Conservation (phyloP, 2,329 filamentous ascomycete species). For the Rutstroemia sp. region DNA sequence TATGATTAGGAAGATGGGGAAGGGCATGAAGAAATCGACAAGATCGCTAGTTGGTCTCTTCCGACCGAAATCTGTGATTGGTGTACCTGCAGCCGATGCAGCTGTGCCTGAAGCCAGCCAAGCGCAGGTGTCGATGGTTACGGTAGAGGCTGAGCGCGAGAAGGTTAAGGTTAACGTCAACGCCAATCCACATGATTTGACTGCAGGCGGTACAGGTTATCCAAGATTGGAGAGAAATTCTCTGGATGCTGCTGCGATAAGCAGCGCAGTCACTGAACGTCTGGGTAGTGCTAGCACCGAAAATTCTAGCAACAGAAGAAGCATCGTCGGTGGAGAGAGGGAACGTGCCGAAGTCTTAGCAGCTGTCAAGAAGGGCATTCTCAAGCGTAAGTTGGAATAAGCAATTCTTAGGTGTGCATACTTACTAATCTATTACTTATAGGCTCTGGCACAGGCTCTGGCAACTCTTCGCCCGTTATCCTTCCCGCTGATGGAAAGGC, state of each 20-base stretch:
- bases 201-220: constrained; percentile 69
- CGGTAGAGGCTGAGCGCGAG: constrained; percentile 86
- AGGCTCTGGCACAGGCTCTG: constrained; percentile 41
- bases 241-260: constrained; percentile 54
- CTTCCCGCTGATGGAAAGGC: constrained; percentile 49
- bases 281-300: constrained; percentile 51
- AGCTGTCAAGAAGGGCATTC: constrained; percentile 87
- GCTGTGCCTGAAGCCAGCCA: constrained; percentile 60
- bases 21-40: constrained; percentile 92
- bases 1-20: constrained; percentile 98
- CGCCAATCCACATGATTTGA: constrained; percentile 57
- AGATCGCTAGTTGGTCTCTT: constrained; percentile 91
- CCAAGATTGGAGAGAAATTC: constrained; percentile 80
- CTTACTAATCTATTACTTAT: constrained; percentile 25
- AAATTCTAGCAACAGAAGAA: constrained; percentile 63
- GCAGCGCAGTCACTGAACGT: constrained; percentile 39
- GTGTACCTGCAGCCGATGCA: constrained; percentile 64
- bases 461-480: constrained; percentile 61
- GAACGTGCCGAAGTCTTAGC: constrained; percentile 89
- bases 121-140: constrained; percentile 91
- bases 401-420: background rate
- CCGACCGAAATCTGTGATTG: constrained; percentile 85
- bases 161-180: constrained; percentile 59
- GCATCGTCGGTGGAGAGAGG: constrained; percentile 82
- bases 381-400: constrained; percentile 63